Percentiles rank a stretch among this genome's conserved stretches.
Evolutionary conservation across 208 protist genomes (phyloP).

Genomic region (Acanthamoeba quina): DNA sequence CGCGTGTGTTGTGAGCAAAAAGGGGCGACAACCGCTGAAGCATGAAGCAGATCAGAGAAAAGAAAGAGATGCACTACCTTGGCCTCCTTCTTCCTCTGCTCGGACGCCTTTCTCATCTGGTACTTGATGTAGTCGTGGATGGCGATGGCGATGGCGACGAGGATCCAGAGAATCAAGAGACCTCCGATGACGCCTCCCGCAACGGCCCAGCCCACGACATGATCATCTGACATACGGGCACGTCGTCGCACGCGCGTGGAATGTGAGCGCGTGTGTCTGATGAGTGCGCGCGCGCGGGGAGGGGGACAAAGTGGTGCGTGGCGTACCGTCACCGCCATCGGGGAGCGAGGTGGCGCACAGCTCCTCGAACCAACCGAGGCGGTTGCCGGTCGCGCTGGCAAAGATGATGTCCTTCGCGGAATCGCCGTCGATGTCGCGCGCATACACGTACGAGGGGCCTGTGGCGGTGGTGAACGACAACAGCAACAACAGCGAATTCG

Average conservation of each 20-base stretch:
- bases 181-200: slow-evolving; percentile 6
- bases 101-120: background rate
- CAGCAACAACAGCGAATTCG: background rate
- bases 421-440: background rate
- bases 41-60: background rate
- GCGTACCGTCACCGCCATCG: background rate
- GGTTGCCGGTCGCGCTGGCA: background rate
- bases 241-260: too few species aligned
- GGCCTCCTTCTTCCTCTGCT: slow-evolving; percentile 19
- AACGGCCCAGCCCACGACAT: slow-evolving; percentile 19
- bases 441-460: background rate
- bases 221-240: background rate
- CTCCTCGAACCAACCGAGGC: slow-evolving; percentile 5
- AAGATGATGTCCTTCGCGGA: background rate
- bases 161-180: slow-evolving; percentile 40
- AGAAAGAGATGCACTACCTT: background rate
- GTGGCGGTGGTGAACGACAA: too few species aligned
- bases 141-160: slow-evolving; percentile 22
- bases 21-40: background rate
- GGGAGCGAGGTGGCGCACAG: background rate
- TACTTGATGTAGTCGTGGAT: slow-evolving; percentile 41
- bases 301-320: too few species aligned
- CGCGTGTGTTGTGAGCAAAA: too few species aligned
- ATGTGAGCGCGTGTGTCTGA: too few species aligned
- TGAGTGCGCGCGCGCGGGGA: background rate